Percentiles rank a stretch among this genome's conserved stretches.
Conservation (phyloP, 371 early-diverging fungal species). For the Mortierella sp. region DNA sequence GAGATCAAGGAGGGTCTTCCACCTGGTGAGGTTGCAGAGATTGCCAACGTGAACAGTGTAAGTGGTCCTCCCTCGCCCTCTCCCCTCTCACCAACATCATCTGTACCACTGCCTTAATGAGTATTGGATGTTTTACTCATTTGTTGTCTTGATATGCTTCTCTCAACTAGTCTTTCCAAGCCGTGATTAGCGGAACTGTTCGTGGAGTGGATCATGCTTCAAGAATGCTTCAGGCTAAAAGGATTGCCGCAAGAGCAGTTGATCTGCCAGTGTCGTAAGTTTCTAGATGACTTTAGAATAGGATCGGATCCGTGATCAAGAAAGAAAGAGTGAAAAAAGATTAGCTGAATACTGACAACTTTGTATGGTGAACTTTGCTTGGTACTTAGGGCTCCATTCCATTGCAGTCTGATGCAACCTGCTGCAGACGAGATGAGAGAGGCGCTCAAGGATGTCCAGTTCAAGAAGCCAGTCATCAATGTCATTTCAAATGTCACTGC, state of each 20-base stretch:
- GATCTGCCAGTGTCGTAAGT: slow-evolving; percentile 91
- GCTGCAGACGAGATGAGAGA: slow-evolving; percentile 82
- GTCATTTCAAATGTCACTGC: slow-evolving; percentile 95
- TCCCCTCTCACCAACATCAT: no score
- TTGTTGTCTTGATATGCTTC: slow-evolving; percentile 2
- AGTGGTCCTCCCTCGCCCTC: not conserved
- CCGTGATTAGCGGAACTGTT: slow-evolving; percentile 91
- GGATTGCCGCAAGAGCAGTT: slow-evolving; percentile 87
- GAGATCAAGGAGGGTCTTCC: slow-evolving; percentile 72
- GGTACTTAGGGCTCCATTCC: slow-evolving; percentile 85
- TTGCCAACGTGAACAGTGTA: slow-evolving; percentile 92
- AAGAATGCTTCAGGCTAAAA: slow-evolving; percentile 76
- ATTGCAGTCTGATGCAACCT: slow-evolving; percentile 89
- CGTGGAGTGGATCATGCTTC: slow-evolving; percentile 90
- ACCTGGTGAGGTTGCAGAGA: slow-evolving; percentile 74
- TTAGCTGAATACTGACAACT: not conserved
- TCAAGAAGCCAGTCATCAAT: slow-evolving; percentile 74
- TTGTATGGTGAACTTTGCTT: not conserved
- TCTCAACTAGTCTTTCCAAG: slow-evolving; percentile 71
- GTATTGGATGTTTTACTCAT: not conserved
- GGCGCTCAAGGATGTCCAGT: slow-evolving; percentile 71
- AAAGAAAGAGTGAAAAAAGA: no score
- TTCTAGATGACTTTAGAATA: not conserved
- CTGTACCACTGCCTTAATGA: no score
- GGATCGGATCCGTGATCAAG: not conserved